Evolutionary conservation across 108 stramenopile species (phyloP).

Genomic region (Skeletonema tropicum): DNA sequence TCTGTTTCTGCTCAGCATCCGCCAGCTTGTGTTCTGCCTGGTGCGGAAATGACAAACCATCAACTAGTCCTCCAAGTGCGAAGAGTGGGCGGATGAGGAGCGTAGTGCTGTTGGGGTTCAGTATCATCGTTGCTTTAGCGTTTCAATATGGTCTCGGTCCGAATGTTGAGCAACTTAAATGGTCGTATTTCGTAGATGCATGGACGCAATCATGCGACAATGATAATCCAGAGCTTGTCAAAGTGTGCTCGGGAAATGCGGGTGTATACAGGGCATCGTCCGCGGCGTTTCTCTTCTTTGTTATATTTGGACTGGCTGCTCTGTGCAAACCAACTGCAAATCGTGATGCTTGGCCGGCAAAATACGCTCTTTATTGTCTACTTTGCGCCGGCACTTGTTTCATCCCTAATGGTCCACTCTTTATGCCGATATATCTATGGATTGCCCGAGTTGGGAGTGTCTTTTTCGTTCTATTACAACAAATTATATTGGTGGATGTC

Average conservation of each 20-base stretch:
- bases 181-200: slow-evolving; percentile 56
- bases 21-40: slow-evolving; percentile 68
- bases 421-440: slow-evolving; percentile 68
- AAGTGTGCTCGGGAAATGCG: slow-evolving; percentile 73
- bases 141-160: slow-evolving; percentile 84
- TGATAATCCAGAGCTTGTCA: slow-evolving; percentile 27
- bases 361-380: slow-evolving; percentile 79
- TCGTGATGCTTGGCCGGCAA: slow-evolving; percentile 86
- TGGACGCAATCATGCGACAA: slow-evolving; percentile 71
- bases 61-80: slow-evolving; percentile 65
- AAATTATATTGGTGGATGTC: slow-evolving; percentile 85
- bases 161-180: slow-evolving; percentile 40
- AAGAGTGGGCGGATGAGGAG: slow-evolving; percentile 83
- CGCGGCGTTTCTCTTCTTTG: slow-evolving; percentile 71
- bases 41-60: slow-evolving; percentile 89
- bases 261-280: slow-evolving; percentile 78
- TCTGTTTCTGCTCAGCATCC: slow-evolving; percentile 82
- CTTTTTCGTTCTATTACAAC: slow-evolving; percentile 78
- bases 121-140: slow-evolving; percentile 61
- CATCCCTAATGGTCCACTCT: slow-evolving; percentile 81
- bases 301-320: slow-evolving; percentile 67
- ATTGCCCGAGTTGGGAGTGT: slow-evolving; percentile 75
- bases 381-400: slow-evolving; percentile 62
- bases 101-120: slow-evolving; percentile 64
- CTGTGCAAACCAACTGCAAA: slow-evolving; percentile 70